Conservation (phyloP, 768 basidiomycete species). For the Cystobasidium ongulense region DNA sequence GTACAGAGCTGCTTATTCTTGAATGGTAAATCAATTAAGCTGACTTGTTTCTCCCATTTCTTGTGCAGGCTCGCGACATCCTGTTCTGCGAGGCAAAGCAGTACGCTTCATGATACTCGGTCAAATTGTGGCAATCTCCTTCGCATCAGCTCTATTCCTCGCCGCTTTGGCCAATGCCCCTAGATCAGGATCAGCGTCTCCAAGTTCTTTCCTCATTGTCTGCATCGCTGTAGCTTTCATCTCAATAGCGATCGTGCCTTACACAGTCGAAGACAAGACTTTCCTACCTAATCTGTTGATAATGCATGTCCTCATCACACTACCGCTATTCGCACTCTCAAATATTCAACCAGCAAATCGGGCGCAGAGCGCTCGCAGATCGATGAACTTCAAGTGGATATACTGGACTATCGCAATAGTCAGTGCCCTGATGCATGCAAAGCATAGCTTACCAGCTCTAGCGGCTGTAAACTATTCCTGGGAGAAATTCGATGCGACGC, state of each 20-base stretch:
- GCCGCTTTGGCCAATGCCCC: constrained; percentile 39
- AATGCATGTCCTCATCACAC: constrained; percentile 56
- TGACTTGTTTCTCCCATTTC: constrained; percentile 11
- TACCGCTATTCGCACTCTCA: constrained; percentile 51
- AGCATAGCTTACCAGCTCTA: neutral
- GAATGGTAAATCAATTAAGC: neutral
- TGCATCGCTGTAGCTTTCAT: constrained; percentile 46
- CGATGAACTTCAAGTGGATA: neutral
- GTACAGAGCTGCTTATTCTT: constrained; percentile 44
- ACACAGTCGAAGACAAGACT: constrained; percentile 43
- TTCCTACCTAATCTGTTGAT: constrained; percentile 58
- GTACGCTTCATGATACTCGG: constrained; percentile 69
- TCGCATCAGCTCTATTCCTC: constrained; percentile 60
- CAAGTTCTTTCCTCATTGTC: neutral
- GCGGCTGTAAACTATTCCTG: neutral
- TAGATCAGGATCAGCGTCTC: neutral
- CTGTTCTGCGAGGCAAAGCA: constrained; percentile 46
- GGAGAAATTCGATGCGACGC: neutral
- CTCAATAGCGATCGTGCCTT: constrained; percentile 51
- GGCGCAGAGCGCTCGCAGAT: neutral
- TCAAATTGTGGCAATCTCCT: constrained; percentile 62
- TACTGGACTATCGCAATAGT: neutral
- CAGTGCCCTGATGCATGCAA: neutral
- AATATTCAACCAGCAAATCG: neutral
- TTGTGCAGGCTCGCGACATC: neutral